A percentile compares a stretch with the other conserved stretches of the same genome.
Conservation (phyloP, 306 rosid species). For the Ammopiptanthus mongolicus region DNA sequence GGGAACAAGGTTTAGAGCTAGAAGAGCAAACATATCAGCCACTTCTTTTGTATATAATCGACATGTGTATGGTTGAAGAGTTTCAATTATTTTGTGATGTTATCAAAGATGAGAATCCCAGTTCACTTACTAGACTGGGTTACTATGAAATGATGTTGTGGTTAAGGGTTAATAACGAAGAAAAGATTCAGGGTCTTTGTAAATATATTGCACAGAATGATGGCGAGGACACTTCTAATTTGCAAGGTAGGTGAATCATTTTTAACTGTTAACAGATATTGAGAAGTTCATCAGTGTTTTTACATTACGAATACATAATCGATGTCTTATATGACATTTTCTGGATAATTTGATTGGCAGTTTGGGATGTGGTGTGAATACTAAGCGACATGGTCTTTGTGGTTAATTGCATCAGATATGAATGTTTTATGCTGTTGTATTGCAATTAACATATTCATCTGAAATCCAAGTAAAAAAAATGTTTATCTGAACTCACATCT, state of each 20-base stretch:
- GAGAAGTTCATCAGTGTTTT: not conserved
- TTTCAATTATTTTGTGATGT: conserved; percentile 48
- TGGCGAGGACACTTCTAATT: conserved; percentile 29
- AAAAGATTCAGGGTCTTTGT: conserved; percentile 66
- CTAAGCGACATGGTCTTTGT: not conserved
- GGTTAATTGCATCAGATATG: conserved; percentile 2
- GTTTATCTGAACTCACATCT: conserved; percentile 2
- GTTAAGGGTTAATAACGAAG: conserved; percentile 52
- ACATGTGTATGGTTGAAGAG: conserved; percentile 65
- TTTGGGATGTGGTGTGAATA: conserved; percentile 5
- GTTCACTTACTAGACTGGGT: conserved; percentile 47
- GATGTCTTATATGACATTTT: conserved; percentile 17
- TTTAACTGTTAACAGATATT: conserved; percentile 5
- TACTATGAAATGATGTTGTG: conserved; percentile 82
- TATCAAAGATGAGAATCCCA: conserved; percentile 51
- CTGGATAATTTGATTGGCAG: not conserved
- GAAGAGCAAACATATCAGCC: conserved; percentile 65
- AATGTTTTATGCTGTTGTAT: conserved; percentile 3
- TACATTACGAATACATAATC: conserved; percentile 12
- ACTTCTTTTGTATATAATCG: conserved; percentile 54
- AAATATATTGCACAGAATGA: conserved; percentile 35
- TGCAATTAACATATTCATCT: not conserved
- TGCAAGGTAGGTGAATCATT: conserved; percentile 55
- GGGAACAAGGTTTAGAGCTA: conserved; percentile 55
- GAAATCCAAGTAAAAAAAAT: no score